A percentile compares a stretch with the other conserved stretches of the same genome.
These are phyloP conservation scores for Arctostaphylos glauca DNA, from an alignment of 148 eudicot species.

Conservation along the genomic window DNA sequence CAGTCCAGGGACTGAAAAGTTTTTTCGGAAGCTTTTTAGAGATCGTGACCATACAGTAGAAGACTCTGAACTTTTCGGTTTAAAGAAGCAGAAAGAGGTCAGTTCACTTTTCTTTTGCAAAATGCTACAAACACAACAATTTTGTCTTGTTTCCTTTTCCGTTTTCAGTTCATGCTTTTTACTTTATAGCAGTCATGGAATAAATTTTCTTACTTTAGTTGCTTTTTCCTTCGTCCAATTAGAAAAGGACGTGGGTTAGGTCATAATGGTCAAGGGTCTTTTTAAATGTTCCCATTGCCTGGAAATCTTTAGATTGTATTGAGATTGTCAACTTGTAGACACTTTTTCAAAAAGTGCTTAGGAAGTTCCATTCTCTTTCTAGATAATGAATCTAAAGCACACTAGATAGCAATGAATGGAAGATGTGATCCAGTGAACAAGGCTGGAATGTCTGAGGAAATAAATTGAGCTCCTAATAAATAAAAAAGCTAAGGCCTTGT, in stretches of 20 bases:
- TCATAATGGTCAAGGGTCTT: not conserved
- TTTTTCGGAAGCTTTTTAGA: constrained; percentile 87
- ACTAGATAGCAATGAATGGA: not conserved
- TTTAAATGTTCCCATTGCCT: not conserved
- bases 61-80: constrained; percentile 83
- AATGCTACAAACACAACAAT: no score
- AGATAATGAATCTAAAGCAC: not conserved
- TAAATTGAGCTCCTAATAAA: not conserved
- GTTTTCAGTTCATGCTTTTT: not conserved
- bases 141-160: constrained; percentile 12
- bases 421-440: not conserved
- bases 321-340: not conserved
- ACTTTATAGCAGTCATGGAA: not conserved
- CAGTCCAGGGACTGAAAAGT: constrained; percentile 97
- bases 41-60: constrained; percentile 94
- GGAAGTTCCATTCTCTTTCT: not conserved
- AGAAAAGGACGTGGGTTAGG: not conserved
- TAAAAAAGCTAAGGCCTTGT: no score
- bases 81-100: constrained; percentile 71
- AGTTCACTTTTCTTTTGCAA: no score
- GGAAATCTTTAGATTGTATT: not conserved
- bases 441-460: not conserved
- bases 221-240: not conserved
- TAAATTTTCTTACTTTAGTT: not conserved
- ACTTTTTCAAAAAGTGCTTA: not conserved